Evolutionary conservation across 306 rosid species (phyloP).

Genomic region (Lathyrus oleraceus): DNA sequence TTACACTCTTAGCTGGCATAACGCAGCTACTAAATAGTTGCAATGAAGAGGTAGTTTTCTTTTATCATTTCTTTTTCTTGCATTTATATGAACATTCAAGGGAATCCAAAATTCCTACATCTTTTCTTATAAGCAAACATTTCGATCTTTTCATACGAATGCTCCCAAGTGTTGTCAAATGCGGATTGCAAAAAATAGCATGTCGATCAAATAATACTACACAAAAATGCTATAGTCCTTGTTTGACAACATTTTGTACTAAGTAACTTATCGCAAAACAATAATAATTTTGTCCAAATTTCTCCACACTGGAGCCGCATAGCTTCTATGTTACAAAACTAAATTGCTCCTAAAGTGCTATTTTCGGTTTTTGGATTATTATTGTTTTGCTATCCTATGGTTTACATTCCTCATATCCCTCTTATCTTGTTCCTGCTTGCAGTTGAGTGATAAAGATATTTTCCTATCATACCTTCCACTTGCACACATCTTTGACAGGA

Average conservation of each 20-base stretch:
- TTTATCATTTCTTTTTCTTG: conserved; percentile 7
- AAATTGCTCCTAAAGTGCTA: conserved; percentile 1
- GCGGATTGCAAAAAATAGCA: neutral
- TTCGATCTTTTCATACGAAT: conserved; percentile 17
- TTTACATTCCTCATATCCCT: conserved; percentile 2
- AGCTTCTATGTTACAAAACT: neutral
- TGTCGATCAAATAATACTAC: neutral
- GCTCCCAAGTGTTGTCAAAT: neutral
- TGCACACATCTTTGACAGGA: conserved; percentile 90
- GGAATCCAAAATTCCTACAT: neutral
- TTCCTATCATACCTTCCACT: conserved; percentile 93
- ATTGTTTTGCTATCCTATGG: conserved; percentile 27
- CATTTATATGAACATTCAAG: neutral
- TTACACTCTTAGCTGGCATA: conserved; percentile 65
- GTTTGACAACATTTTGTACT: neutral
- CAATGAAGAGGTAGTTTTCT: conserved; percentile 45
- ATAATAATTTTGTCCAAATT: neutral
- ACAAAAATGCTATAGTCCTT: neutral
- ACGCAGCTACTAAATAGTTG: conserved; percentile 46
- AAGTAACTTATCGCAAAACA: neutral
- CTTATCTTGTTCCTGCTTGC: conserved; percentile 13
- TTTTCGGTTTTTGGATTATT: conserved; percentile 23
- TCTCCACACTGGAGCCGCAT: neutral
- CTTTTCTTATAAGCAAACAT: conserved; percentile 12
- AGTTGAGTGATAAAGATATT: conserved; percentile 67